Base-by-base conservation (phyloP, 768 basidiomycete species). In the Lyophyllum semitale region DNA sequence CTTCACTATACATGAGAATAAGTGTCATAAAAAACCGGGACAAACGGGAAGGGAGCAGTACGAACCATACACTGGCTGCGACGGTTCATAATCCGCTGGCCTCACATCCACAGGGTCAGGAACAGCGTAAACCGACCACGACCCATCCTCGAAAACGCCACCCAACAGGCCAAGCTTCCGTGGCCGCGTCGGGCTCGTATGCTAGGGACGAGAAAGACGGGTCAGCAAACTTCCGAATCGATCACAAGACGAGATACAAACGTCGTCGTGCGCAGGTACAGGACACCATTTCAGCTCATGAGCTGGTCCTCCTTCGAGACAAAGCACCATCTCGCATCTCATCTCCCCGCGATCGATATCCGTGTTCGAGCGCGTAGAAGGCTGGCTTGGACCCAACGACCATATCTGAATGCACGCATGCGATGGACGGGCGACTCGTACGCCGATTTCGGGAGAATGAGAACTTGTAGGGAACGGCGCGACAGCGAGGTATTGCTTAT, bases 271-370 rank as follows among this genome's bases (percentile, higher is more conserved):
- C 17, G 89, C 84, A 0, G 95, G 94, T 26, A 94, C 67, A 3
- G 96, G 96, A 69, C 95, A 95, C 95, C 96, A 98, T 71, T 89
- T 93, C 13, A 95, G 66, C 47, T 91, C 88, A 60, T 85, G 82
- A 2, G 87, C 89, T 4, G 89, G 82, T 0, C 95, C 94, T 18
- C 78, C 77, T n/a, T 95, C 88, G 8, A 93, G 60, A 58, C 94
- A 95, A 0, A 98, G 64, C 2, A 95, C 86, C 79, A 97, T 79
- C 66, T 93, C 94, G 59, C 95, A 96, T 17, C 66, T 74, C 77
- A 91, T 80, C 52, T 75, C 69, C 0, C 85, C 85, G 1, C 57
- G 45, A 43, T 81, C 73, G 5, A 51, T 17, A 32, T 54, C 33
- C 23, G 55, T 30, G 8, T 5, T 15, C 18, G 25, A 44, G 25